phyloP scores from a whole-genome alignment of 2,329 filamentous ascomycete species.

The Tolypocladium tundrense region DNA sequence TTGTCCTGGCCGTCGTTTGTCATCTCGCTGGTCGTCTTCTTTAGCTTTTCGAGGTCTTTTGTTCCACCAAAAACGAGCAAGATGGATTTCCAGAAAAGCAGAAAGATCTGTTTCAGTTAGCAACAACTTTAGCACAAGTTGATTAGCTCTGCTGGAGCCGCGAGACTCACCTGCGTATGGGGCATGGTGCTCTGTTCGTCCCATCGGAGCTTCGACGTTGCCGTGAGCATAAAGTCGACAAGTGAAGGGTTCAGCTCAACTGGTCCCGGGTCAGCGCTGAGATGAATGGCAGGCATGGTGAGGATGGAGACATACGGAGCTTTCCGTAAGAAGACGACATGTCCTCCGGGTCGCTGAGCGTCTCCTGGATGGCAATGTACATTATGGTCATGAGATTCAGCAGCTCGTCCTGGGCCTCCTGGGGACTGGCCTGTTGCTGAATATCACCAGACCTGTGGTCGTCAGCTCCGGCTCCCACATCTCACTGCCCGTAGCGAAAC shows the following conservation, averaged over 20 bases:
- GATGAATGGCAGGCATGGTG: not conserved
- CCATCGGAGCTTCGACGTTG: slow-evolving; percentile 61
- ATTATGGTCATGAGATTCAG: slow-evolving; percentile 54
- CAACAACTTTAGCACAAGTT: not conserved
- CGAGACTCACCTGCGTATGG: slow-evolving; percentile 46
- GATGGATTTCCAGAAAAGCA: slow-evolving; percentile 87
- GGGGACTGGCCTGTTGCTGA: slow-evolving; percentile 31
- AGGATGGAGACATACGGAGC: slow-evolving; percentile 32
- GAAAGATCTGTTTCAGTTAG: slow-evolving; percentile 47
- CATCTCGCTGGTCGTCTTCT: slow-evolving; percentile 57
- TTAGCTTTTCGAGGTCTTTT: slow-evolving; percentile 61
- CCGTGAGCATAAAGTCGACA: slow-evolving; percentile 61
- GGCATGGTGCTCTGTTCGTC: slow-evolving; percentile 53
- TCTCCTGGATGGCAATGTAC: slow-evolving; percentile 49
- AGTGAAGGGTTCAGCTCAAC: slow-evolving; percentile 55
- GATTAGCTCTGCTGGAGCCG: too few species aligned
- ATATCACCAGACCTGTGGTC: slow-evolving; percentile 34
- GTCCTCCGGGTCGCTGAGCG: slow-evolving; percentile 39
- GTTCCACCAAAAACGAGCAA: slow-evolving; percentile 77
- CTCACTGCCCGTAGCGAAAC: slow-evolving; percentile 6
- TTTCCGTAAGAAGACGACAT: slow-evolving; percentile 36
- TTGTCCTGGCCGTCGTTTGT: slow-evolving; percentile 51
- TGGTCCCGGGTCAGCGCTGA: slow-evolving; percentile 10
- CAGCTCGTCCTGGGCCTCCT: slow-evolving; percentile 48
- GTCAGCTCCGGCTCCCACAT: slow-evolving; percentile 17